Evolutionary conservation across 805 yeast species (phyloP), one percentile per base, ranked within the genome.

Genomic region (Teunomyces panamensis): DNA sequence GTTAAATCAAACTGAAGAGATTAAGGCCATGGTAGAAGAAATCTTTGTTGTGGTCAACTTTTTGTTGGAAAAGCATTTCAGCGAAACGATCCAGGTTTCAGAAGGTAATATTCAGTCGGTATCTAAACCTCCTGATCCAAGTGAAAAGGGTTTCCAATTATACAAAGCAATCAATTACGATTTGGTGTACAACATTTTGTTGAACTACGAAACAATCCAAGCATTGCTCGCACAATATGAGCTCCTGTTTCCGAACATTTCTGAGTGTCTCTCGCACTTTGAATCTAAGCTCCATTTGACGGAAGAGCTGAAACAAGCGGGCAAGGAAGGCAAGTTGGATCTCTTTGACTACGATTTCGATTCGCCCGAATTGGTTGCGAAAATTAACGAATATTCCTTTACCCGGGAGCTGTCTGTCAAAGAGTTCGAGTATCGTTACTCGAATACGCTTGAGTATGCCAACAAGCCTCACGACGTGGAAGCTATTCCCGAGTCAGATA

Each of bases 161-260:
- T 54, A 55, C 36, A 58, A 56, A 47, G 49, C 68, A 3, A 52
- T 64, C 30, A 67, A 58, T 47, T 65, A 58, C 44, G 70, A 67
- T 42, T 59, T 68, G 51, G 54, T 67, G 14, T 66, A 67, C 50
- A 49, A 56, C 11, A 50, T 68, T 30, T 56, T 68, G 37, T 55
- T 60, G 43, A 62, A 68, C 43, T 60, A 56, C 43, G 62, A 60
- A 16, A 16, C 50, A 3, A 39, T 64, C 35, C 47, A 52, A 27
- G 49, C 43, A 14, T 43, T 58, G 33, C 56, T 56, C 30, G 51
- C 46, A 14, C 58, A 51, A 29, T 56, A 52, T 9, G 47, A 48
- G n/a, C 30, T 44, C n/a, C 16, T 13, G 30, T 49, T 60, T 27
- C 27, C 39, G 7, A 53, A 51, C 29, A 46, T 63, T 16, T n/a